Evolutionary conservation across 2,329 filamentous ascomycete genomes (phyloP).

Genomic region (Alternaria arbusti): DNA sequence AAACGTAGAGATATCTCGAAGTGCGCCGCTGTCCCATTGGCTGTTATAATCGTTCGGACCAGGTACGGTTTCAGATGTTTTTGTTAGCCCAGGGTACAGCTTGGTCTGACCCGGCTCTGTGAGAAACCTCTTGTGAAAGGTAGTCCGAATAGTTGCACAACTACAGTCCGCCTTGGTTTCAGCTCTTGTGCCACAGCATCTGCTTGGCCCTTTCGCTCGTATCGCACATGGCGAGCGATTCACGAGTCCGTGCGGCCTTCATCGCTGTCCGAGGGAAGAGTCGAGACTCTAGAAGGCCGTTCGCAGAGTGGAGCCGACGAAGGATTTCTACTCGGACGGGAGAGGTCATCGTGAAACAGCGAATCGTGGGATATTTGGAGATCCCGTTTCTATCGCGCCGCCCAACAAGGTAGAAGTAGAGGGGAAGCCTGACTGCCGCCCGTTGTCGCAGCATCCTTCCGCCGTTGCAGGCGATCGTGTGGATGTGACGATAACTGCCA

Average conservation of each 20-base stretch:
- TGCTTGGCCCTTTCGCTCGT: constrained; percentile 10
- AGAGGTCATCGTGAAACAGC: constrained; percentile 23
- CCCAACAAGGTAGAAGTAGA: constrained; percentile 9
- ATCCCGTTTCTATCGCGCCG: constrained; percentile 20
- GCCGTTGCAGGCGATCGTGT: constrained; percentile 11
- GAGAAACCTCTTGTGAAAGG: constrained; percentile 19
- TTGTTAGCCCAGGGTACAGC: constrained; percentile 19
- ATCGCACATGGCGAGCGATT: constrained; percentile 11
- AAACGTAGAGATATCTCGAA: constrained; percentile 8
- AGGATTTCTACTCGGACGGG: constrained; percentile 12
- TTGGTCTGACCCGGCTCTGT: constrained; percentile 12
- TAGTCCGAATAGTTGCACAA: constrained; percentile 15
- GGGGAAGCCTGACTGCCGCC: constrained; percentile 12
- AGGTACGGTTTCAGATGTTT: constrained; percentile 30
- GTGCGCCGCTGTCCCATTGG: constrained; percentile 19
- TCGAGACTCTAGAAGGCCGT: constrained; percentile 28
- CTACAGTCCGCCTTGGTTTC: constrained; percentile 20
- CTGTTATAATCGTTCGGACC: constrained; percentile 11
- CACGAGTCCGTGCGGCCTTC: constrained; percentile 19
- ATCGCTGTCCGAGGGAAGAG: constrained; percentile 7
- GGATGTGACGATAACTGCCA: constrained; percentile 4
- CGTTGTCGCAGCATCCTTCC: constrained; percentile 19
- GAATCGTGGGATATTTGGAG: constrained; percentile 21
- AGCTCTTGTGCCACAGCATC: constrained; percentile 22
- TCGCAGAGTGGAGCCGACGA: background rate